phyloP scores from a whole-genome alignment of 306 rosid genomes.

The Vicia faba region DNA sequence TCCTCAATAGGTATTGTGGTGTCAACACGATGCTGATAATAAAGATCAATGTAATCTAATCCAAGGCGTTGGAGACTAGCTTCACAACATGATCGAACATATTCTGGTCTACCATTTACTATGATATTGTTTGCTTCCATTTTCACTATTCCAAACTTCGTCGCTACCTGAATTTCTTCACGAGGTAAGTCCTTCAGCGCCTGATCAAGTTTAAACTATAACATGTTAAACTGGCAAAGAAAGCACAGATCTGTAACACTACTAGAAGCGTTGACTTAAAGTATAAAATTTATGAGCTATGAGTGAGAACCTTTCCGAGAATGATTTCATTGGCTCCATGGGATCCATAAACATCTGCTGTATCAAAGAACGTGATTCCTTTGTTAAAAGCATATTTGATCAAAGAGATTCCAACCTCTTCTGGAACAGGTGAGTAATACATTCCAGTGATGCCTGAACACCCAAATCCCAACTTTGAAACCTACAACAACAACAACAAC shows the following conservation, averaged over 20 bases:
- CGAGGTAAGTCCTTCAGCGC: constrained; percentile 71
- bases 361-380: constrained; percentile 83
- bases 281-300: background rate
- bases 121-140: constrained; percentile 30
- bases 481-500: constrained; percentile 53
- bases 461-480: constrained; percentile 81
- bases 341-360: constrained; percentile 66
- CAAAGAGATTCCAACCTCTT: constrained; percentile 60
- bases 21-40: constrained; percentile 80
- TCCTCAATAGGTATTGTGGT: constrained; percentile 77
- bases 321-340: constrained; percentile 59
- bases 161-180: constrained; percentile 72
- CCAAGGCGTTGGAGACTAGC: constrained; percentile 77
- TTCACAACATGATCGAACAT: constrained; percentile 75
- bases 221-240: background rate
- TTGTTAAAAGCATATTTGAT: constrained; percentile 65
- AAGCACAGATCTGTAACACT: background rate
- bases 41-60: constrained; percentile 76
- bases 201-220: no score
- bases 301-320: constrained; percentile 78
- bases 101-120: constrained; percentile 74
- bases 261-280: background rate
- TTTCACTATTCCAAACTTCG: constrained; percentile 74
- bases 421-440: constrained; percentile 56
- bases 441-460: constrained; percentile 66